These are phyloP conservation scores for Salmacisia buchloeana DNA, from an alignment of 1,284 basidiomycete genomes.

Conservation along the genomic window DNA sequence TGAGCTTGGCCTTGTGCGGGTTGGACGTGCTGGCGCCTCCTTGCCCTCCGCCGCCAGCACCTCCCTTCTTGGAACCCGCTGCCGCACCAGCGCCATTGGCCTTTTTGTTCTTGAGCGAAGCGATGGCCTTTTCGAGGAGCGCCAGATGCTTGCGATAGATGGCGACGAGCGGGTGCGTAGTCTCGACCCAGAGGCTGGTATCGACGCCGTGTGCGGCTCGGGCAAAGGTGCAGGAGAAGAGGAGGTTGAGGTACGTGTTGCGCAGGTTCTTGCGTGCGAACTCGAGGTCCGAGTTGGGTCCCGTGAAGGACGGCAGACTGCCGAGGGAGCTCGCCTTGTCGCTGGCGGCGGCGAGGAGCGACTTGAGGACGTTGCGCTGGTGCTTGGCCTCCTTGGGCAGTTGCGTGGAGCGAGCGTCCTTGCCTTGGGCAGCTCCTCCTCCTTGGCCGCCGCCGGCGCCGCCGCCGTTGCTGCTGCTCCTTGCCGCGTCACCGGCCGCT, in stretches of 20 bases:
- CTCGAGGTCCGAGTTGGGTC: slow-evolving; percentile 22
- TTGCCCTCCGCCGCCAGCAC: background rate
- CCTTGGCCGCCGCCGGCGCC: too few relatives aligned
- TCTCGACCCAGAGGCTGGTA: slow-evolving; percentile 39
- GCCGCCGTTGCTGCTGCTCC: too few relatives aligned
- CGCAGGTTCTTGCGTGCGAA: slow-evolving; percentile 38
- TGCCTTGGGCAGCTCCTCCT: too few relatives aligned
- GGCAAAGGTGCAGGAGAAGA: slow-evolving; percentile 40
- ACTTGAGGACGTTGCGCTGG: slow-evolving; percentile 6
- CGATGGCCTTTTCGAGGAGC: slow-evolving; percentile 25
- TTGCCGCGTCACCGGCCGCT: too few relatives aligned
- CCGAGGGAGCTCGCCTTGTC: background rate
- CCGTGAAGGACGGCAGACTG: slow-evolving; percentile 6
- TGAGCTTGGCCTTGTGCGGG: slow-evolving; percentile 19
- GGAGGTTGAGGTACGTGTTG: slow-evolving; percentile 41
- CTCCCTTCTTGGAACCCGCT: slow-evolving; percentile 3
- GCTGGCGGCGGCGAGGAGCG: background rate
- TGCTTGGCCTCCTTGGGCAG: slow-evolving; percentile 9
- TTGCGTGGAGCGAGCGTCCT: slow-evolving; percentile 1
- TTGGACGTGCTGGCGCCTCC: slow-evolving; percentile 9
- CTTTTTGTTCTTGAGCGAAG: background rate
- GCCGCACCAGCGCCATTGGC: background rate
- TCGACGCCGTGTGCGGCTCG: slow-evolving; percentile 34
- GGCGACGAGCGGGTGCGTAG: slow-evolving; percentile 38
- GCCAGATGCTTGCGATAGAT: slow-evolving; percentile 31